Conservation (phyloP, 345 rosid genomes). For the Citrus mangshanensis region DNA sequence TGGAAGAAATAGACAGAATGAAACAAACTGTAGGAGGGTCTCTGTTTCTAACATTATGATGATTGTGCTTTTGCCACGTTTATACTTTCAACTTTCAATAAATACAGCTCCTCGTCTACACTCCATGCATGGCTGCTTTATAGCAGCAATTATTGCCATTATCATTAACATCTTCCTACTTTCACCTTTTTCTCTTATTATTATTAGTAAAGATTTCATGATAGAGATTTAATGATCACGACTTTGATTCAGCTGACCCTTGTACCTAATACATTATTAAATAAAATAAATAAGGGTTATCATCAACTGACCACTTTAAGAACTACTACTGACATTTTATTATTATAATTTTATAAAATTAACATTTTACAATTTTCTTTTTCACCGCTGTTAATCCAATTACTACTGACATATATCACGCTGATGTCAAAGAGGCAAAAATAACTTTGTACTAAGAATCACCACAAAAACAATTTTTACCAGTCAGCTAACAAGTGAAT, state of each 20-base stretch:
- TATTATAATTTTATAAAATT: too few species aligned
- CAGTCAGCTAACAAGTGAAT: too few species aligned
- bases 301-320: too few species aligned
- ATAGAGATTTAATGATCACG: background rate
- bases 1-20: background rate
- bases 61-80: conserved; percentile 14
- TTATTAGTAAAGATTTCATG: background rate
- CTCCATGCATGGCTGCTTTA: background rate
- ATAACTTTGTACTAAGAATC: too few species aligned
- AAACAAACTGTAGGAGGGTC: background rate
- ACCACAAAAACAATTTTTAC: too few species aligned
- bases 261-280: background rate
- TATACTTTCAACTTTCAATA: background rate
- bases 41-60: background rate
- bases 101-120: conserved; percentile 5
- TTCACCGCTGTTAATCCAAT: too few species aligned
- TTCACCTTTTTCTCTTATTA: background rate
- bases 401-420: too few species aligned
- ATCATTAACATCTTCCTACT: background rate
- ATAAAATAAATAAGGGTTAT: too few species aligned
- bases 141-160: background rate
- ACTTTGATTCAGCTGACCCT: background rate
- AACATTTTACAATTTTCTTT: too few species aligned
- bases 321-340: too few species aligned
- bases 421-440: too few species aligned